Percentiles rank a stretch among this genome's conserved stretches.
Evolutionary conservation across 176 grass and related monocot genomes (phyloP).

Genomic region (Themeda triandra): DNA sequence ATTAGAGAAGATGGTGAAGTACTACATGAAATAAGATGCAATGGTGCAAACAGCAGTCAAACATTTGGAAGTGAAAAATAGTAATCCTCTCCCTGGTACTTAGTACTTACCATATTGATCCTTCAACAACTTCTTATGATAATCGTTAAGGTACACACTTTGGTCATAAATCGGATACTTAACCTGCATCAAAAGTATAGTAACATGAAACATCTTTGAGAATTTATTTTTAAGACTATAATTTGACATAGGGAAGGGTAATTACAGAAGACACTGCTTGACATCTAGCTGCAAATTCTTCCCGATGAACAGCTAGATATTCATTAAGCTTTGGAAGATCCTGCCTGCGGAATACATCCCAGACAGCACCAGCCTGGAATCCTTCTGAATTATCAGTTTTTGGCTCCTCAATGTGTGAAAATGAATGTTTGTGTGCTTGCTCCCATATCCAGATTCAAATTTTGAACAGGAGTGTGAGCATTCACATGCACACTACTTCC

Average conservation of each 20-base stretch:
- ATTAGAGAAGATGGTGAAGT: conserved; percentile 15
- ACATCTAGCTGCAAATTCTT: conserved; percentile 45
- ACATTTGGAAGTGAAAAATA: conserved; percentile 18
- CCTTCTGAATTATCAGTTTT: conserved; percentile 31
- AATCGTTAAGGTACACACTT: conserved; percentile 62
- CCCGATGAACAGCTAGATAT: conserved; percentile 63
- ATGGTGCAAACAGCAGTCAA: conserved; percentile 5
- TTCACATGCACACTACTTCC: conserved; percentile 33
- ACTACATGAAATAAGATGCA: conserved; percentile 26
- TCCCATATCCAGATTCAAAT: conserved; percentile 38
- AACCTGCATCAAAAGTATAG: conserved; percentile 41
- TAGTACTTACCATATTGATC: conserved; percentile 69
- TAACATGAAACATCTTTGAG: conserved; percentile 28
- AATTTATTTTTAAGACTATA: conserved; percentile 18
- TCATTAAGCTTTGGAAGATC: conserved; percentile 90
- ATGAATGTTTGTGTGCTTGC: conserved; percentile 18
- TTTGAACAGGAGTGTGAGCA: conserved; percentile 29
- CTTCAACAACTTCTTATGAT: conserved; percentile 76
- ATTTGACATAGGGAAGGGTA: conserved; percentile 6
- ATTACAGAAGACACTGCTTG: conserved; percentile 61
- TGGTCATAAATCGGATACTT: conserved; percentile 76
- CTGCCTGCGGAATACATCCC: conserved; percentile 89
- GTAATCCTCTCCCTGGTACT: not conserved
- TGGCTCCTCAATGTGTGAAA: conserved; percentile 29
- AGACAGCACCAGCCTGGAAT: conserved; percentile 55